phyloP scores from a whole-genome alignment of 2,329 filamentous ascomycete genomes.

The Trichoderma aggressivum region DNA sequence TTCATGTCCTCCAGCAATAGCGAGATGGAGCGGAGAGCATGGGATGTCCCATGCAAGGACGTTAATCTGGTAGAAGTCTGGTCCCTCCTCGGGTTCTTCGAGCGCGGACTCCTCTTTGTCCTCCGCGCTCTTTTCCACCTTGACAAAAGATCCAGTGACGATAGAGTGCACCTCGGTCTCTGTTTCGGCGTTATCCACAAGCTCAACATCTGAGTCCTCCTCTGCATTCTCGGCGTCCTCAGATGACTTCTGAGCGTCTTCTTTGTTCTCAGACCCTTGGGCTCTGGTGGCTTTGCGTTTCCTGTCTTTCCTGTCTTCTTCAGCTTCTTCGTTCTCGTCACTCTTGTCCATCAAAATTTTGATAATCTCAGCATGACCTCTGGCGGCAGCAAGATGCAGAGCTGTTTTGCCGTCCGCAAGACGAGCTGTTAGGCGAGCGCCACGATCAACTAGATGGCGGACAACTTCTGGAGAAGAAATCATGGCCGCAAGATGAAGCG shows the following conservation, averaged over 20 bases:
- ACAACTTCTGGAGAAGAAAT: conserved; percentile 68
- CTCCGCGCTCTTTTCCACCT: conserved; percentile 51
- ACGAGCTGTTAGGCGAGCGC: conserved; percentile 69
- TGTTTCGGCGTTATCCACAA: conserved; percentile 41
- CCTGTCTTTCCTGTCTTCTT: conserved; percentile 55
- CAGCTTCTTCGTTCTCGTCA: conserved; percentile 66
- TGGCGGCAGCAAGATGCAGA: conserved; percentile 74
- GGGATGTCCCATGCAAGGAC: conserved; percentile 76
- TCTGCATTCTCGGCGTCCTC: conserved; percentile 29
- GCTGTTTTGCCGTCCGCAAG: conserved; percentile 77
- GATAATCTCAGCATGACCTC: conserved; percentile 67
- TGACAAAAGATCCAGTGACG: conserved; percentile 72
- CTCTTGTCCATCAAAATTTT: conserved; percentile 71
- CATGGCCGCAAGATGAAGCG: conserved; percentile 72
- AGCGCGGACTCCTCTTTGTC: conserved; percentile 42
- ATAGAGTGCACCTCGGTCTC: conserved; percentile 51
- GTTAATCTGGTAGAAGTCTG: conserved; percentile 77
- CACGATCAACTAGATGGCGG: conserved; percentile 65
- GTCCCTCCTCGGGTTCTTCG: conserved; percentile 59
- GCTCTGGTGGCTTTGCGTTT: conserved; percentile 38
- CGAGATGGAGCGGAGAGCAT: conserved; percentile 72
- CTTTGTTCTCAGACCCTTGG: conserved; percentile 20
- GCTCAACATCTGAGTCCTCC: conserved; percentile 45
- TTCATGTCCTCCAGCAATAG: conserved; percentile 69
- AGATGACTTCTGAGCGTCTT: conserved; percentile 20